Evolutionary conservation across 306 rosid species (phyloP).

Genomic region (Acacia melanoxylon): DNA sequence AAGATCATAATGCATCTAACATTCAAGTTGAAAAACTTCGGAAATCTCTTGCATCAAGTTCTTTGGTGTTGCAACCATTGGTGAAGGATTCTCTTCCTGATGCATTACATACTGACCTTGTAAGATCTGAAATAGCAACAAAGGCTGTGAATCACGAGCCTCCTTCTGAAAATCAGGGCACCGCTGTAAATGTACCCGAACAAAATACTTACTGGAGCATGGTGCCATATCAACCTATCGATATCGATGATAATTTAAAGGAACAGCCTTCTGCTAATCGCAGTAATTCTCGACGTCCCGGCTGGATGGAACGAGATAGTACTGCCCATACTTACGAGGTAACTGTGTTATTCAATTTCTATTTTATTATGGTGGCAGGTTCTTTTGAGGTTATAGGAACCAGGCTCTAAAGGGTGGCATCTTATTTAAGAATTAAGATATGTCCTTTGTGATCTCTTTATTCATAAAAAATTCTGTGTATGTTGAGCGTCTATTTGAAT

Average conservation of each 20-base stretch:
- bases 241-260: slow-evolving; percentile 34
- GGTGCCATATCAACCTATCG: slow-evolving; percentile 33
- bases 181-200: slow-evolving; percentile 28
- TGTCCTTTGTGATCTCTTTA: not conserved
- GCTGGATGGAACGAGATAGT: slow-evolving; percentile 57
- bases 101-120: slow-evolving; percentile 52
- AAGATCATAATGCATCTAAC: slow-evolving; percentile 31
- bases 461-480: not conserved
- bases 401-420: not conserved
- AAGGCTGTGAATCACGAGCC: slow-evolving; percentile 33
- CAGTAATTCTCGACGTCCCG: slow-evolving; percentile 36
- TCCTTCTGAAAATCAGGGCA: slow-evolving; percentile 37
- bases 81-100: slow-evolving; percentile 84
- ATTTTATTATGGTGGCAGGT: slow-evolving; percentile 7
- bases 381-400: slow-evolving; percentile 10
- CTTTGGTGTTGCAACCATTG: slow-evolving; percentile 49
- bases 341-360: slow-evolving; percentile 24
- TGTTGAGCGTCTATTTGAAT: slow-evolving; percentile 12
- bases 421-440: not conserved
- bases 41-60: slow-evolving; percentile 71
- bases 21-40: slow-evolving; percentile 48
- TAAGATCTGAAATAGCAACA: slow-evolving; percentile 44
- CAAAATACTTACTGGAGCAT: slow-evolving; percentile 32
- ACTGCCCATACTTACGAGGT: slow-evolving; percentile 66
- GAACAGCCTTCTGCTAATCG: slow-evolving; percentile 32